Percentiles rank a stretch among this genome's conserved stretches.
These are phyloP conservation scores for Myxozyma udenii DNA, from an alignment of 805 yeast genomes.

Conservation along the genomic window DNA sequence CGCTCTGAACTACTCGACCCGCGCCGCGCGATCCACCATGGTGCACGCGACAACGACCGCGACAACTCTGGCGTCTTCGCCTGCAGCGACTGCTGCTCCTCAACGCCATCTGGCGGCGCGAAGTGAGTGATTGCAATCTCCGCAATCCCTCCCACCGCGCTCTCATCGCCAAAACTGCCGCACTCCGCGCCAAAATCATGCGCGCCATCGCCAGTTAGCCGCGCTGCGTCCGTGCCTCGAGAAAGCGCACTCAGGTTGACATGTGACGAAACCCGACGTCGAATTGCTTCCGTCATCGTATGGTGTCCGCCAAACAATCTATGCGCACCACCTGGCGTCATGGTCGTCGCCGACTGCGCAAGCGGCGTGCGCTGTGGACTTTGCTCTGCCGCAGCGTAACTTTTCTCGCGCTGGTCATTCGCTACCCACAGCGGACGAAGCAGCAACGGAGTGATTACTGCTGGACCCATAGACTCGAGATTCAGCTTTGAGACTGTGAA, in stretches of 20 bases:
- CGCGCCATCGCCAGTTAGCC: not conserved
- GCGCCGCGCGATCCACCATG: not conserved
- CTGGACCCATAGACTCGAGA: constrained; percentile 9
- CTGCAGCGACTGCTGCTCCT: not conserved
- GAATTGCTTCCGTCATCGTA: not conserved
- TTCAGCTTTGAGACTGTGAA: constrained; percentile 6
- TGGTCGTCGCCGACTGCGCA: not conserved
- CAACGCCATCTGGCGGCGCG: not conserved
- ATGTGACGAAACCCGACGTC: not conserved
- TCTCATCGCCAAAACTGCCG: not conserved
- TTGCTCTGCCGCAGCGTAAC: not conserved
- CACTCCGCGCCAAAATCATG: not conserved
- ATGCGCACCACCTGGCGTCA: not conserved
- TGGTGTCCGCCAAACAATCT: not conserved
- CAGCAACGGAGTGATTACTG: constrained; percentile 2
- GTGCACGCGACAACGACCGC: too few relatives aligned
- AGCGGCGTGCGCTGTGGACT: not conserved
- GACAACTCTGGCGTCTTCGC: not conserved
- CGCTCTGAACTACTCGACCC: not conserved
- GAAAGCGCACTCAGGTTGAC: not conserved
- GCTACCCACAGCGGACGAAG: constrained; percentile 13
- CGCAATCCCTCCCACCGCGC: not conserved
- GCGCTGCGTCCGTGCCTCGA: not conserved
- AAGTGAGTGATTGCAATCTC: constrained; percentile 7
- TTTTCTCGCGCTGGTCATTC: not conserved